Evolutionary conservation across 139 green algal genomes (phyloP).

Genomic region (Dunaliella sp.): DNA sequence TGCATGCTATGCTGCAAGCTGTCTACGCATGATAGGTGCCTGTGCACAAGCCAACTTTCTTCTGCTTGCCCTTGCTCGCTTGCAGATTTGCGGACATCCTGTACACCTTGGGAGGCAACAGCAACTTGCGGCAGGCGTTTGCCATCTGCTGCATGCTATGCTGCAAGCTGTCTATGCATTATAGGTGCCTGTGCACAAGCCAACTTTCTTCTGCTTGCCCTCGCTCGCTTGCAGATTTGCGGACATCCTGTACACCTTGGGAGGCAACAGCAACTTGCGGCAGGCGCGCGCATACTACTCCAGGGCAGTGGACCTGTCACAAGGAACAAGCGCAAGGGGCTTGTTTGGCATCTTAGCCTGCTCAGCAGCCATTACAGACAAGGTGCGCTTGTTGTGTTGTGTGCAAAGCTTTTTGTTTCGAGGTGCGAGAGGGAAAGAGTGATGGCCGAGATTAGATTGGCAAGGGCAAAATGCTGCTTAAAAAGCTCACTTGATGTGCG

Average conservation of each 20-base stretch:
- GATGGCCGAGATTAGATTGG: no score
- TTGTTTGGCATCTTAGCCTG: conserved; percentile 45
- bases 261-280: conserved; percentile 24
- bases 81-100: conserved; percentile 70
- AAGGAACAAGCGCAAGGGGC: conserved; percentile 34
- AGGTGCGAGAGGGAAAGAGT: no score
- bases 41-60: no score
- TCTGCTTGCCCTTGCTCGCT: no score
- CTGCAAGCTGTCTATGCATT: no score
- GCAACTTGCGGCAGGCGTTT: conserved; percentile 45
- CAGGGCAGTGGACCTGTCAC: conserved; percentile 64
- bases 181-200: no score
- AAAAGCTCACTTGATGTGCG: background rate
- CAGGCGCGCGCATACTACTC: conserved; percentile 72
- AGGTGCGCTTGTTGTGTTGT: conserved; percentile 24
- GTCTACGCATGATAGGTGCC: no score
- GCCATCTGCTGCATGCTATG: conserved; percentile 76
- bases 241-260: conserved; percentile 76
- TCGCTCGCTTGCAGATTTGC: conserved; percentile 41
- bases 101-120: conserved; percentile 56
- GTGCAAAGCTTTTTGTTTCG: background rate
- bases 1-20: no score
- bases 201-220: no score
- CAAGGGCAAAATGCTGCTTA: no score
- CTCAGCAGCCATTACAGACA: conserved; percentile 46